phyloP scores from a whole-genome alignment of 2,329 filamentous ascomycete species.

The Penicillium digitatum region DNA sequence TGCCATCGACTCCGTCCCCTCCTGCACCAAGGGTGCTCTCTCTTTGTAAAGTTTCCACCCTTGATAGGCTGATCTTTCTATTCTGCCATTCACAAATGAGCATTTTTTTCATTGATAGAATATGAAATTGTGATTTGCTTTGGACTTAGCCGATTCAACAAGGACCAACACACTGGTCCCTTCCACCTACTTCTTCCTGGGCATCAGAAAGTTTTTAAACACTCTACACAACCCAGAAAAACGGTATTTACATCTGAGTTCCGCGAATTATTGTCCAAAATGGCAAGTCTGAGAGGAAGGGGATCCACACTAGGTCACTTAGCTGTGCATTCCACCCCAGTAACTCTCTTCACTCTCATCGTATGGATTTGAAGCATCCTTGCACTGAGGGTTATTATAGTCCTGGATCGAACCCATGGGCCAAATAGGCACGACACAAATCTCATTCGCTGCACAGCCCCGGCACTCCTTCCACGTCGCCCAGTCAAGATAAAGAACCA shows the following conservation, averaged over 20 bases:
- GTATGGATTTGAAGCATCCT: conserved; percentile 26
- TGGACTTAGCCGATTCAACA: background rate
- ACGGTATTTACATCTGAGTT: background rate
- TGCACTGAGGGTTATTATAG: conserved; percentile 50
- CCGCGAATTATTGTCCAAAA: background rate
- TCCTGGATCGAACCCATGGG: conserved; percentile 55
- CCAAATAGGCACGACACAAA: conserved; percentile 64
- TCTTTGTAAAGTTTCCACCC: conserved; percentile 14
- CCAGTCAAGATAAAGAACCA: conserved; percentile 56
- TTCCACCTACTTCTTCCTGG: background rate
- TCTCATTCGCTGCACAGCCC: conserved; percentile 52
- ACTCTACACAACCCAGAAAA: background rate
- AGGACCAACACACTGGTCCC: background rate
- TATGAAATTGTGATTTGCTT: background rate
- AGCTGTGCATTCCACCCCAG: conserved; percentile 23
- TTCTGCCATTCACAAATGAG: conserved; percentile 9
- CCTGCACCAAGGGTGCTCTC: conserved; percentile 1
- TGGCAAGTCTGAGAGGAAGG: background rate
- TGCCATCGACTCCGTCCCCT: conserved; percentile 16
- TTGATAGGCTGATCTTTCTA: conserved; percentile 19
- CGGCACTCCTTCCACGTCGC: conserved; percentile 57
- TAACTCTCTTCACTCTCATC: conserved; percentile 25
- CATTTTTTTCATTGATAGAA: background rate
- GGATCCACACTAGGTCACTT: background rate
- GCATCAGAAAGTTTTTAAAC: background rate